Conservation (phyloP, 1,284 basidiomycete species). For the Ganoderma sp. region DNA sequence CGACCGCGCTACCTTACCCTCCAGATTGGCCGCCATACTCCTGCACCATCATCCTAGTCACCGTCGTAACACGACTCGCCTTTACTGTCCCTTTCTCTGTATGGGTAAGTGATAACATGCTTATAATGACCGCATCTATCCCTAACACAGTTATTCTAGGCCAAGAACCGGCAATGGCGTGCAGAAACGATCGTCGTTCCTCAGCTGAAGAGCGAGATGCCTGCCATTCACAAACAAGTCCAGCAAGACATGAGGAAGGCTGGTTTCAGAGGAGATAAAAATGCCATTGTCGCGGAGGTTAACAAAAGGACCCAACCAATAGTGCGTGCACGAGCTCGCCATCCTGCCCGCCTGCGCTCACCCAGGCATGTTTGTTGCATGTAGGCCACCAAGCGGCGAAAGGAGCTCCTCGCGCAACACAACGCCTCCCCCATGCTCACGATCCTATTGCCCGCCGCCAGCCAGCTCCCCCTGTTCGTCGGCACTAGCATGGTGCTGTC, state of each 20-base stretch:
- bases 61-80: constrained; percentile 66
- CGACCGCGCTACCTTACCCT: constrained; percentile 72
- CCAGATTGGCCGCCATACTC: constrained; percentile 72
- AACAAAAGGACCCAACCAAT: constrained; percentile 48
- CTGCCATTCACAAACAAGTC: constrained; percentile 57
- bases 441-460: constrained; percentile 64
- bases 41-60: constrained; percentile 77
- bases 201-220: constrained; percentile 60
- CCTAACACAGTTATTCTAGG: constrained; percentile 46
- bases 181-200: constrained; percentile 75
- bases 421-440: constrained; percentile 64
- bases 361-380: constrained; percentile 9
- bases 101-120: constrained; percentile 64
- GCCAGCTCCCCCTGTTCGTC: constrained; percentile 79
- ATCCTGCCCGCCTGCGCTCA: constrained; percentile 18
- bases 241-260: constrained; percentile 64
- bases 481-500: constrained; percentile 65
- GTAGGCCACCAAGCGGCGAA: constrained; percentile 62
- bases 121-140: too few relatives aligned
- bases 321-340: constrained; percentile 40
- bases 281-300: constrained; percentile 56
- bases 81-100: constrained; percentile 78
- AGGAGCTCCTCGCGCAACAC: constrained; percentile 63
- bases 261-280: constrained; percentile 59
- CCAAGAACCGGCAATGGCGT: constrained; percentile 65